A percentile compares a stretch with the other conserved stretches of the same genome.
Evolutionary conservation across 2,329 filamentous ascomycete genomes (phyloP).

Genomic region (Phoma herbarum): DNA sequence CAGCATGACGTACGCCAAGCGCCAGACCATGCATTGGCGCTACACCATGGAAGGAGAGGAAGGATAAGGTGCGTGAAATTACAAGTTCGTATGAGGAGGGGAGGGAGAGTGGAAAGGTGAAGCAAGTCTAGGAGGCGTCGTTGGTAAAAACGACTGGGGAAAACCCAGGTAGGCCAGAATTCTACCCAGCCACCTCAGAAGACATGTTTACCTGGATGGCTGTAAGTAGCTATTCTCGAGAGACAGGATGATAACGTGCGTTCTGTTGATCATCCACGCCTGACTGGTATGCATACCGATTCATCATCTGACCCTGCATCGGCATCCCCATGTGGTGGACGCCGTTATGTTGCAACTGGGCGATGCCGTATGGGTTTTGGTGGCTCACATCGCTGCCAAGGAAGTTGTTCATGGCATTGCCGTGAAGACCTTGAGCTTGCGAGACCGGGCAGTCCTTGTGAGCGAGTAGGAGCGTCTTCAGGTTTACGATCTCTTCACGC

Average conservation of each 20-base stretch:
- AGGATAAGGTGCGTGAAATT: slow-evolving; percentile 40
- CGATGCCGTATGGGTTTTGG: slow-evolving; percentile 60
- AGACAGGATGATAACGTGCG: slow-evolving; percentile 36
- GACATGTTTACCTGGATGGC: slow-evolving; percentile 40
- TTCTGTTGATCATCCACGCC: slow-evolving; percentile 41
- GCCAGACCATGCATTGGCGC: slow-evolving; percentile 40
- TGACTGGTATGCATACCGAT: slow-evolving; percentile 48
- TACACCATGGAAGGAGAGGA: slow-evolving; percentile 32
- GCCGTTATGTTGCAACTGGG: slow-evolving; percentile 53
- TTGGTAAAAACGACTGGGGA: background rate
- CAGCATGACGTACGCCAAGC: slow-evolving; percentile 43
- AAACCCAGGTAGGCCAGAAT: background rate
- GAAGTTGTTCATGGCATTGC: slow-evolving; percentile 60
- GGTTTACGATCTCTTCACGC: slow-evolving; percentile 90
- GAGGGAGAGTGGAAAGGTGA: slow-evolving; percentile 17
- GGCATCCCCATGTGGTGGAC: slow-evolving; percentile 53
- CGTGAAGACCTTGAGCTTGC: slow-evolving; percentile 77
- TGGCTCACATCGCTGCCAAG: slow-evolving; percentile 57
- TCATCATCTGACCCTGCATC: slow-evolving; percentile 51
- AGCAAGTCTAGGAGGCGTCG: background rate
- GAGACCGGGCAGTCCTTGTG: slow-evolving; percentile 97
- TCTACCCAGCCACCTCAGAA: slow-evolving; percentile 17
- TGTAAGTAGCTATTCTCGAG: slow-evolving; percentile 42
- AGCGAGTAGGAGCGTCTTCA: slow-evolving; percentile 90
- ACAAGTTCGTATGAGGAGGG: slow-evolving; percentile 36